Conservation (phyloP, 768 basidiomycete species). For the Lentinula raphanica region DNA sequence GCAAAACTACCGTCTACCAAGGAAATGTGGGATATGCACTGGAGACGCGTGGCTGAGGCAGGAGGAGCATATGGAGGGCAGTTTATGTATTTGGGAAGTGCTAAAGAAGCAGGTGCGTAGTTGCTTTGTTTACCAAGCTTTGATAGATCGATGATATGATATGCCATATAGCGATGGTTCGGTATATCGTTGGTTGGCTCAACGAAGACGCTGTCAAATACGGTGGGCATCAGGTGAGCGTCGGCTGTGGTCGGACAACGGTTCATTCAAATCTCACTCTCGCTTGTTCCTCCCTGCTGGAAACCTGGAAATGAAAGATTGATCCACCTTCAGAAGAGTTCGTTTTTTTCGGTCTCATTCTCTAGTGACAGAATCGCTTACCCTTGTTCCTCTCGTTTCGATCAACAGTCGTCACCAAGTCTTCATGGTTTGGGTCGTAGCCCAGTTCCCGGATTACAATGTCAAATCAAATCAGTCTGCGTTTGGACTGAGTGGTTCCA, state of each 20-base stretch:
- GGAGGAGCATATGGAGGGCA: slow-evolving; percentile 31
- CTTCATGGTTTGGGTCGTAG: background rate
- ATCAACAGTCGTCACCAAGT: background rate
- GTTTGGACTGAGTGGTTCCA: background rate
- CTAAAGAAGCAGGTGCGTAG: slow-evolving; percentile 22
- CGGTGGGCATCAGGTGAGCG: slow-evolving; percentile 32
- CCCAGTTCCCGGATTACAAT: background rate
- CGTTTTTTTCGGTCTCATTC: too few species aligned
- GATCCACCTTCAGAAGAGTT: slow-evolving; percentile 1
- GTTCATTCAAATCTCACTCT: background rate
- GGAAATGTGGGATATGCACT: slow-evolving; percentile 28
- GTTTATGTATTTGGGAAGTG: slow-evolving; percentile 29
- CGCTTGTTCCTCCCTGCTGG: background rate
- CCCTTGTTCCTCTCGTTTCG: too few species aligned
- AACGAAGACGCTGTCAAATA: slow-evolving; percentile 33
- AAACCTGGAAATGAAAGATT: background rate
- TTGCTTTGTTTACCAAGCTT: too few species aligned
- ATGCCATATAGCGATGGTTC: slow-evolving; percentile 18
- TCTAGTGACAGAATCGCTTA: too few species aligned
- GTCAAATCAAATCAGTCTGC: background rate
- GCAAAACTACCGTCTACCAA: slow-evolving; percentile 28
- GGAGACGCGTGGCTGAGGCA: slow-evolving; percentile 23
- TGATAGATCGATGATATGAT: background rate
- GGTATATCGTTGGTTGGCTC: slow-evolving; percentile 35
- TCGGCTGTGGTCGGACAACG: too few species aligned